These are phyloP conservation scores for Peronospora farinosa DNA, from an alignment of 352 stramenopile species.

Conservation along the genomic window DNA sequence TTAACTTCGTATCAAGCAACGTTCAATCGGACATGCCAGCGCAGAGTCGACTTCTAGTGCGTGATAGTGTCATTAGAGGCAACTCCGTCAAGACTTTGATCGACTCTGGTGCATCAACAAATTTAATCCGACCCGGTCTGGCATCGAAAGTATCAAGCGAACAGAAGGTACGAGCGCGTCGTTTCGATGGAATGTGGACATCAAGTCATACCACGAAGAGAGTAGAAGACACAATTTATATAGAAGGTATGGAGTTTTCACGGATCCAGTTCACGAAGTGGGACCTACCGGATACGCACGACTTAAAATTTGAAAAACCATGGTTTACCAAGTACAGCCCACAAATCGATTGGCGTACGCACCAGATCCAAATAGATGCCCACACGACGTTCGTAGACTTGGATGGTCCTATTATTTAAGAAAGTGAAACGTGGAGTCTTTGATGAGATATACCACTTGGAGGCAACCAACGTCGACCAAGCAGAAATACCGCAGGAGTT, in stretches of 20 bases:
- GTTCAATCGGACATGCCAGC: neutral
- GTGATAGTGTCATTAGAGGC: neutral
- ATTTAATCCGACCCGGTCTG: neutral
- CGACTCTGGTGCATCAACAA: neutral
- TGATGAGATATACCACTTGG: constrained; percentile 12
- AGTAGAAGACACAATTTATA: constrained; percentile 8
- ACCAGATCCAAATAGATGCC: constrained; percentile 4
- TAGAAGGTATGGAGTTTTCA: constrained; percentile 10
- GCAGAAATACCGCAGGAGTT: neutral
- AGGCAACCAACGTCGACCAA: constrained; percentile 2
- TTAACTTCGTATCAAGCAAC: neutral
- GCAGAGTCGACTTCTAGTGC: neutral
- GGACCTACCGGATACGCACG: constrained; percentile 8
- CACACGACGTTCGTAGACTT: constrained; percentile 1
- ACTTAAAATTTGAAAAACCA: constrained; percentile 17
- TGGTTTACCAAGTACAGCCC: constrained; percentile 11
- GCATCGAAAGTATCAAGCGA: neutral
- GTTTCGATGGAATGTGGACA: constrained; percentile 7
- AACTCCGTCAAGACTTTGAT: no score
- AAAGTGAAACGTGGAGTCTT: neutral
- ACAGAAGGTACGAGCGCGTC: neutral
- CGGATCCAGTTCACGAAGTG: constrained; percentile 12
- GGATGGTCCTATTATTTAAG: constrained; percentile 6
- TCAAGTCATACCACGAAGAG: constrained; percentile 3
- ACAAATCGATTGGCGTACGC: constrained; percentile 8